phyloP scores from a whole-genome alignment of 805 yeast genomes.

The Ogataea neopini region DNA sequence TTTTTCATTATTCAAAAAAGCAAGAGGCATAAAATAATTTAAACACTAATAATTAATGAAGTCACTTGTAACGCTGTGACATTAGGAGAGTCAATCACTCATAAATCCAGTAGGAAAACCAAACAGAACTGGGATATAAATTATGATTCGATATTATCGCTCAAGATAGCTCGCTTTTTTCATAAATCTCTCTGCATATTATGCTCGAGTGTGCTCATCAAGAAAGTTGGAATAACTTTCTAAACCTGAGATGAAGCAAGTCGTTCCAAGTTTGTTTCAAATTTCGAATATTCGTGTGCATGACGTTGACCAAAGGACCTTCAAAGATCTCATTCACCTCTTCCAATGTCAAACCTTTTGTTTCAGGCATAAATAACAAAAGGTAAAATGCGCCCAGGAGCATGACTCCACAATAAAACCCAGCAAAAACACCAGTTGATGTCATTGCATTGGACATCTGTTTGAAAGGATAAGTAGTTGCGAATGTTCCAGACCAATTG shows the following conservation, averaged over 20 bases:
- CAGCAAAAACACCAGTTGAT: conserved; percentile 63
- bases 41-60: no score
- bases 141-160: no score
- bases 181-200: no score
- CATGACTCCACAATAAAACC: conserved; percentile 66
- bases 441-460: conserved; percentile 68
- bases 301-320: conserved; percentile 32
- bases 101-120: no score
- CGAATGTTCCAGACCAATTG: conserved; percentile 67
- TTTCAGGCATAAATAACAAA: conserved; percentile 67
- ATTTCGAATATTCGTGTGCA: conserved; percentile 12
- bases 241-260: conserved; percentile 11
- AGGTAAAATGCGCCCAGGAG: conserved; percentile 54
- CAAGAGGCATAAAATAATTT: no score
- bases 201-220: no score
- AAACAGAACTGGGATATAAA: no score
- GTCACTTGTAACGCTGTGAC: no score
- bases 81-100: no score
- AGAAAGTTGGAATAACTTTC: conserved; percentile 7
- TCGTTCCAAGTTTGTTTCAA: conserved; percentile 13
- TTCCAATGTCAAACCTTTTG: conserved; percentile 72
- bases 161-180: no score
- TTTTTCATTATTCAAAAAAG: no score
- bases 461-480: conserved; percentile 59
- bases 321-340: conserved; percentile 69